Conservation (phyloP, 306 rosid species). For the Gastrolobium bilobum region DNA sequence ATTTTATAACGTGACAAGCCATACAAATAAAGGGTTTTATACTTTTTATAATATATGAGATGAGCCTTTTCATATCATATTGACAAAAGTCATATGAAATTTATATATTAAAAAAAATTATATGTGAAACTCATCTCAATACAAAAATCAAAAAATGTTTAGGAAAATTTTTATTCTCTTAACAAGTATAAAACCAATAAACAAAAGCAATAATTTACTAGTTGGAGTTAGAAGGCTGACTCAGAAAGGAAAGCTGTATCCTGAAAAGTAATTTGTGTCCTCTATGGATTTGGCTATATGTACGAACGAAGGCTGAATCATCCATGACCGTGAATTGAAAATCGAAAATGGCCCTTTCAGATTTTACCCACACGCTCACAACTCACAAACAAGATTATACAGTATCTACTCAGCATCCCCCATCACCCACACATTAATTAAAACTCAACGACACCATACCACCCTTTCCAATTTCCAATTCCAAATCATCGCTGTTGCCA, state of each 20-base stretch:
- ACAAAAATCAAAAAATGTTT: no score
- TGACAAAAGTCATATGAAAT: no score
- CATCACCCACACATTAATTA: background rate
- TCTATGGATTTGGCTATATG: background rate
- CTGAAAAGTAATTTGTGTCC: slow-evolving; percentile 9
- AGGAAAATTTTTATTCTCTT: no score
- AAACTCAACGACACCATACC: slow-evolving; percentile 16
- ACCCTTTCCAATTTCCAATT: background rate
- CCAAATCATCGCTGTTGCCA: background rate
- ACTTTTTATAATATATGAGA: no score
- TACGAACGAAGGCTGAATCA: slow-evolving; percentile 16
- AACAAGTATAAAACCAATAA: no score
- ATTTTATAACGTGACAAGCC: no score
- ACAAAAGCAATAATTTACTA: background rate
- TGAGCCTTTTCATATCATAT: no score
- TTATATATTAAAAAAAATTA: no score
- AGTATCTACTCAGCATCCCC: slow-evolving; percentile 30
- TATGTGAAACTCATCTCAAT: no score
- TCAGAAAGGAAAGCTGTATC: slow-evolving; percentile 12
- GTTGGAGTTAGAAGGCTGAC: slow-evolving; percentile 12
- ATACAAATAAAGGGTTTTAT: no score
- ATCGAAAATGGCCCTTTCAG: background rate
- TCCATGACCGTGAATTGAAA: slow-evolving; percentile 23
- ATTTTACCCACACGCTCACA: slow-evolving; percentile 28
- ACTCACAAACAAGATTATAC: background rate